A percentile compares a stretch with the other conserved stretches of the same genome.
These are phyloP conservation scores for Daldinia childiae DNA, from an alignment of 495 filamentous ascomycete species.

Conservation along the genomic window DNA sequence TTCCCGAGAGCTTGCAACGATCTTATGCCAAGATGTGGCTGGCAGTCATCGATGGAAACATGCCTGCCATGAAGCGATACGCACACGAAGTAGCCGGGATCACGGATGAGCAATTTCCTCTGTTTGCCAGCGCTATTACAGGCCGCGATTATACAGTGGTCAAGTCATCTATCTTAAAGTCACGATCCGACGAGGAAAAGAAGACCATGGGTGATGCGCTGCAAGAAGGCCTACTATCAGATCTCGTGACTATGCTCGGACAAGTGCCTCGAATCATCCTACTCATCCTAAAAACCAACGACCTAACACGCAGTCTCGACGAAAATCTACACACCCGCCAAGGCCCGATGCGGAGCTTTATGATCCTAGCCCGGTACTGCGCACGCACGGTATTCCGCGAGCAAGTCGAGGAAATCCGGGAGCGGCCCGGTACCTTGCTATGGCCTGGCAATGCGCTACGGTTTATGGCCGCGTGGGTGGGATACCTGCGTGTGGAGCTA, in stretches of 20 bases:
- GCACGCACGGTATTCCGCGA: constrained; percentile 88
- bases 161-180: constrained; percentile 65
- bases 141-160: constrained; percentile 88
- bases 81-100: constrained; percentile 89
- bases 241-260: constrained; percentile 87
- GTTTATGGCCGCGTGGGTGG: constrained; percentile 61
- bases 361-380: constrained; percentile 95
- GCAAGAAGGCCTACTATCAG: constrained; percentile 85
- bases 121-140: constrained; percentile 97
- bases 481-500: constrained; percentile 59
- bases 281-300: constrained; percentile 97
- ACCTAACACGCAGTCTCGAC: constrained; percentile 92
- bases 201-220: constrained; percentile 81
- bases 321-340: constrained; percentile 91
- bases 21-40: constrained; percentile 98
- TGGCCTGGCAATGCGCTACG: constrained; percentile 61
- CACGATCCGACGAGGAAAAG: constrained; percentile 77
- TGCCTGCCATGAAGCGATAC: constrained; percentile 85
- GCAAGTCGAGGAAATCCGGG: constrained; percentile 74
- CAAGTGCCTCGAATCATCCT: constrained; percentile 92
- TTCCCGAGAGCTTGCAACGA: constrained; percentile 77
- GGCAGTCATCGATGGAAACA: constrained; percentile 88
- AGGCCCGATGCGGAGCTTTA: constrained; percentile 86
- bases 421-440: constrained; percentile 52
- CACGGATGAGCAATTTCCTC: constrained; percentile 88